Evolutionary conservation across 768 basidiomycete species (phyloP), one percentile per base, ranked within the genome.

Genomic region (Lactarius psammicola): DNA sequence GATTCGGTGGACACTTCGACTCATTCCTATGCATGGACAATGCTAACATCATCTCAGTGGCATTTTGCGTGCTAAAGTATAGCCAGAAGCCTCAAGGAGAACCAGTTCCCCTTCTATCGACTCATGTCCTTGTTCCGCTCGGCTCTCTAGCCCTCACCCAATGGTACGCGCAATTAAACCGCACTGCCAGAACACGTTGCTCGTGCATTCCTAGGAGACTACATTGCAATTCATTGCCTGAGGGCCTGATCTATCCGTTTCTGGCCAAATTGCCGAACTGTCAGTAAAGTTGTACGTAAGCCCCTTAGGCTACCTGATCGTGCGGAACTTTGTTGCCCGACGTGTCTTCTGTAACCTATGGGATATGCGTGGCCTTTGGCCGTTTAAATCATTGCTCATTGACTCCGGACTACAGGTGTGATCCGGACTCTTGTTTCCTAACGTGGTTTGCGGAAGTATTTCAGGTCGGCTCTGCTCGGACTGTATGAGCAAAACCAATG

Each of bases 101-200:
- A n/a, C 30, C 7, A 9, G 18, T 36, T 28, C 30, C 17, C n/a
- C 2, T 23, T 15, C 44, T 15, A 18, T 42, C 18, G 33, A 23
- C 20, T 66, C 17, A 61, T 33, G 46, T 23, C 4, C 33, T 23
- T 28, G 23, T 18, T 30, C 31, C 7, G 9, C 38, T 26, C 56
- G 77, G 75, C 74, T 92, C 18, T 88, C 87, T 8, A 87, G 86
- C 65, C 90, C 90, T 18, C 90, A 91, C 69, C 87, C 81, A 4
- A 89, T 90, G 65, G 89, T 82, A 60, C 63, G 77, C 74, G 13
- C 20, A 9, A 18, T 30, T 13, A 2, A 23, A 5, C 26, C 36
- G 30, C 34, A 60, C 42, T 23, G 10, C 34, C 17, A 20, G 42
- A n/a, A 11, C 49, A 26, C 33, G 46, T 51, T 60, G 23, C 60